Evolutionary conservation across 768 basidiomycete species (phyloP), one percentile per base, ranked within the genome.

Genomic region (Infundibulicybe gibba): DNA sequence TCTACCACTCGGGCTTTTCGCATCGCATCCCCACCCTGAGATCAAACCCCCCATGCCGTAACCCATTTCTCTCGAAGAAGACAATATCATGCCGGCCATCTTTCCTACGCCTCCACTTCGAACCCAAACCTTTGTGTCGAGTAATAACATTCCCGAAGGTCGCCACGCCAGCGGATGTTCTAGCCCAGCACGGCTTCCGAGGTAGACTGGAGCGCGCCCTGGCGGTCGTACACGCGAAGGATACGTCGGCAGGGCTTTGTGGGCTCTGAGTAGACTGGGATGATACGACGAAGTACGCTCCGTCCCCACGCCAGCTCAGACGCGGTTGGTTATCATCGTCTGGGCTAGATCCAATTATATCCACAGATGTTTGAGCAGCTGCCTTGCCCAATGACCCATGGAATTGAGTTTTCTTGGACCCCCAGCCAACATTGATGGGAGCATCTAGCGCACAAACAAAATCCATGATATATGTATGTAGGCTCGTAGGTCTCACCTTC

Each of bases 381-480:
- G 78, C 68, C 62, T 97, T 97, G 14, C 97, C 95, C 3, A 92
- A 71, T 0, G 94, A 95, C 9, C 97, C 97, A 55, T 97, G 94
- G 61, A 99, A 99, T 59, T 99, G 97, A 0, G 97, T 98, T 61
- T 89, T 78, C 59, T 94, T 95, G 2, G 90, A 89, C 34, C 97
- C 97, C 97, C 97, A 99, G 13, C 97, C 97, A 49, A 97, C 92
- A 56, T 94, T 91, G 57, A 97, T 92, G 2, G 90, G 90, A 19
- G 85, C 80, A 61, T 93, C 93, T 92, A 55, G 4, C 48, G 25
- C 25, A 25, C 8, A 25, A 25, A 25, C 25, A 8, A 25, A 8
- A 25, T 25, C 8, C 3, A 25, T 25, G 8, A 8, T 25, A 25
- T 25, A 25, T 25, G 3, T 4, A 25, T 25, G 8, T 25, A 8